Evolutionary conservation across 345 rosid species (phyloP).

Genomic region (Isatis tinctoria): DNA sequence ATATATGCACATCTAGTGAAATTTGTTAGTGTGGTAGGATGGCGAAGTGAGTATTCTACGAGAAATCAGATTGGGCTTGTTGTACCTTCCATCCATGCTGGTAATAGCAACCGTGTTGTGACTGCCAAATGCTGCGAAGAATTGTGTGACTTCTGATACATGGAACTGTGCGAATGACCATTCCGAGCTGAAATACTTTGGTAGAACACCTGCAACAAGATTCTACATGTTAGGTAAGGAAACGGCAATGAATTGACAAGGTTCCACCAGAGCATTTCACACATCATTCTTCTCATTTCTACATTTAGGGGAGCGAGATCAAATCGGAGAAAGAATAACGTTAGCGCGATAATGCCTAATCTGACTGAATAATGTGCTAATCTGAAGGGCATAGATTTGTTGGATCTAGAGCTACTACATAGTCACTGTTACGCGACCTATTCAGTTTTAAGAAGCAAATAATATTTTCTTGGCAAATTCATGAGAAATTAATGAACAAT

Average conservation of each 20-base stretch:
- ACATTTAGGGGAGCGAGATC: neutral
- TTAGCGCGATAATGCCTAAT: neutral
- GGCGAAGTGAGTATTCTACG: neutral
- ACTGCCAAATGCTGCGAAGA: slow-evolving; percentile 76
- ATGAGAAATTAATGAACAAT: neutral
- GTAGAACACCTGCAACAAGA: slow-evolving; percentile 62
- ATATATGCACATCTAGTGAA: neutral
- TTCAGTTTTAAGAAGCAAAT: neutral
- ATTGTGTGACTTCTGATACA: slow-evolving; percentile 64
- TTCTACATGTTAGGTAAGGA: neutral
- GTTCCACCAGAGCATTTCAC: neutral
- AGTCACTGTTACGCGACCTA: neutral
- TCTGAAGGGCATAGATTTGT: neutral
- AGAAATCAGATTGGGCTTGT: neutral
- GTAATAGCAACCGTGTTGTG: slow-evolving; percentile 61
- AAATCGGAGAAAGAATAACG: neutral
- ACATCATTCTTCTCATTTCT: neutral
- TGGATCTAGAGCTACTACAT: neutral
- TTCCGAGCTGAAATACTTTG: slow-evolving; percentile 92
- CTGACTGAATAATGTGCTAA: neutral
- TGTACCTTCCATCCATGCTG: slow-evolving; percentile 84
- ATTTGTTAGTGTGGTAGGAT: neutral
- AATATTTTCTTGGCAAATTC: neutral
- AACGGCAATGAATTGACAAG: neutral
- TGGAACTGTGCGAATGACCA: slow-evolving; percentile 92